phyloP scores from a whole-genome alignment of 768 basidiomycete species.

The Suillus brevipes region DNA sequence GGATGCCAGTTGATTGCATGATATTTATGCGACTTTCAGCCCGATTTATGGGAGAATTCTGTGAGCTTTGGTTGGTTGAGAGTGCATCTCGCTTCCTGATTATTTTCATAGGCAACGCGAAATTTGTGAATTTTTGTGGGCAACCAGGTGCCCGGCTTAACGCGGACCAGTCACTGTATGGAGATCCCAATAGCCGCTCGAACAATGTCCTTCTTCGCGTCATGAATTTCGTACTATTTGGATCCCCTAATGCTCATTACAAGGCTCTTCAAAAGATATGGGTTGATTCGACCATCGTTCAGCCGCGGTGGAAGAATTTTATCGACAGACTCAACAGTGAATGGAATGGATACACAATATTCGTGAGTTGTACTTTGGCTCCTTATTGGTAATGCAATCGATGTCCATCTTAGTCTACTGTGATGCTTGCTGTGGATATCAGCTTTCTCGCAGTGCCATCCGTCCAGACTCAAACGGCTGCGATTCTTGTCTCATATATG shows the following conservation, averaged over 20 bases:
- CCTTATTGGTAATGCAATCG: background rate
- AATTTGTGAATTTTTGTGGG: slow-evolving; percentile 28
- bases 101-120: slow-evolving; percentile 21
- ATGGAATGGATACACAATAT: slow-evolving; percentile 50
- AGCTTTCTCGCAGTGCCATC: slow-evolving; percentile 17
- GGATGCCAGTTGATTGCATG: background rate
- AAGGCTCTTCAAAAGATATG: slow-evolving; percentile 42
- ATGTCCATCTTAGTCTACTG: slow-evolving; percentile 9
- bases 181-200: background rate
- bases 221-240: slow-evolving; percentile 44
- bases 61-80: background rate
- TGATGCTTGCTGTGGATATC: slow-evolving; percentile 15
- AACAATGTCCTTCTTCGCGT: slow-evolving; percentile 4
- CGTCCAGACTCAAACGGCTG: slow-evolving; percentile 24
- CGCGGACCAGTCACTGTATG: slow-evolving; percentile 24
- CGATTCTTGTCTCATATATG: slow-evolving; percentile 6
- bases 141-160: slow-evolving; percentile 32
- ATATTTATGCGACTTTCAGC: background rate
- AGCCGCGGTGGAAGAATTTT: slow-evolving; percentile 40
- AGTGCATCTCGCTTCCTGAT: background rate
- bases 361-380: slow-evolving; percentile 33
- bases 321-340: slow-evolving; percentile 45
- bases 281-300: slow-evolving; percentile 43
- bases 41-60: slow-evolving; percentile 2
- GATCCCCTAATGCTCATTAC: slow-evolving; percentile 45